A percentile compares a stretch with the other conserved stretches of the same genome.
These are phyloP conservation scores for Scheffersomyces quercinus DNA, from an alignment of 1,139 yeast species.

Conservation along the genomic window DNA sequence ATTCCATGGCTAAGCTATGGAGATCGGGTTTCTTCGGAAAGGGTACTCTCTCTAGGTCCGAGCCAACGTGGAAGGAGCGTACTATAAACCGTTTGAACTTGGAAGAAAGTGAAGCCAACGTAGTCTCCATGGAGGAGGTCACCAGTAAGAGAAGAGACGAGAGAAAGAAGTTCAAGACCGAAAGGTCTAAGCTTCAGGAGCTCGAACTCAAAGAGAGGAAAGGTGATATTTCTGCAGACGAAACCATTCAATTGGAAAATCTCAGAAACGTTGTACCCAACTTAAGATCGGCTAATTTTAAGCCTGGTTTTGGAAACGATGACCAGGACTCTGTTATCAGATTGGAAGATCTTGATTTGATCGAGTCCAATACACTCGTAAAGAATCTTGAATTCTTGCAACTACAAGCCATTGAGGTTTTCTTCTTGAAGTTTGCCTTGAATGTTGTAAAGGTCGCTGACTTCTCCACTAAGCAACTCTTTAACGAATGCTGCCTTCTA, in stretches of 20 bases:
- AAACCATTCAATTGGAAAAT: conserved; percentile 24
- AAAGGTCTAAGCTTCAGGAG: conserved; percentile 41
- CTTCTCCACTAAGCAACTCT: conserved; percentile 24
- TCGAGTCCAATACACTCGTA: conserved; percentile 26
- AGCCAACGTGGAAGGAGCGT: conserved; percentile 84
- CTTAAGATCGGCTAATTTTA: conserved; percentile 6
- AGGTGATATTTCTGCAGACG: conserved; percentile 24
- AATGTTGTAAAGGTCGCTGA: conserved; percentile 32
- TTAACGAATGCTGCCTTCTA: conserved; percentile 22
- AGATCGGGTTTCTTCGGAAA: conserved; percentile 90
- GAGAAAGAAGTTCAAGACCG: conserved; percentile 68
- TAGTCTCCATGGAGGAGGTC: conserved; percentile 57
- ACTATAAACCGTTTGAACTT: conserved; percentile 51
- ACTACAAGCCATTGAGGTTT: conserved; percentile 72
- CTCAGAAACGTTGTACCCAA: conserved; percentile 19
- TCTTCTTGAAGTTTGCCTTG: conserved; percentile 62
- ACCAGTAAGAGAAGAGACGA: conserved; percentile 74
- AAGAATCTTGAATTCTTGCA: conserved; percentile 66
- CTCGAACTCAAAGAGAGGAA: conserved; percentile 32
- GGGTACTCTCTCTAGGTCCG: conserved; percentile 85
- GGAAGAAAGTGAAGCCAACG: conserved; percentile 37
- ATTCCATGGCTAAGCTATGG: conserved; percentile 70
- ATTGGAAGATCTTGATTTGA: conserved; percentile 37
- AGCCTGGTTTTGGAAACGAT: conserved; percentile 11
- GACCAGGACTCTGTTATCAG: conserved; percentile 14